These are phyloP conservation scores for Coemansia sp. DNA, from an alignment of 192 early-diverging fungal genomes.

Conservation along the genomic window DNA sequence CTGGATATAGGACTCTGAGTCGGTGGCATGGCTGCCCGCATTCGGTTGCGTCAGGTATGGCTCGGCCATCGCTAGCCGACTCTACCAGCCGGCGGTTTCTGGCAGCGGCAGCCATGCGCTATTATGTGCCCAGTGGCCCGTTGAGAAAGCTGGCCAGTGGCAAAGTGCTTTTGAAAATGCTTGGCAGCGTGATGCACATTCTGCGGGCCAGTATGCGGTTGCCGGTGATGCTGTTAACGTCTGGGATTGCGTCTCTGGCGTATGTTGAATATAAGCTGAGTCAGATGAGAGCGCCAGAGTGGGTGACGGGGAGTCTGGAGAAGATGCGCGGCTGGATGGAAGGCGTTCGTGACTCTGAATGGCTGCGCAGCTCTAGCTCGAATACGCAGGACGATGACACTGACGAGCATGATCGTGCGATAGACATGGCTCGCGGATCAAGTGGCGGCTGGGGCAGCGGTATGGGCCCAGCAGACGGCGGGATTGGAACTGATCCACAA, in stretches of 20 bases:
- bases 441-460: constrained; percentile 22
- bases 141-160: constrained; percentile 22
- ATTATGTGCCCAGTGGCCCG: constrained; percentile 45
- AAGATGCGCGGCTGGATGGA: constrained; percentile 50
- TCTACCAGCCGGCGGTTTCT: constrained; percentile 35
- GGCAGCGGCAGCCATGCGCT: constrained; percentile 40
- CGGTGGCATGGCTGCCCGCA: neutral
- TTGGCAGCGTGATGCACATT: constrained; percentile 26
- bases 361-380: constrained; percentile 27
- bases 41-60: constrained; percentile 1
- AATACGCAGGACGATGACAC: neutral
- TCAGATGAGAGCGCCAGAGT: constrained; percentile 46
- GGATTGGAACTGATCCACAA: constrained; percentile 8
- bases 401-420: neutral
- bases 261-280: constrained; percentile 54
- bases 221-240: constrained; percentile 46
- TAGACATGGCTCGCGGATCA: constrained; percentile 32
- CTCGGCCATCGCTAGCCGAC: constrained; percentile 11
- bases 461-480: constrained; percentile 6
- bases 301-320: constrained; percentile 41
- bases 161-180: constrained; percentile 24
- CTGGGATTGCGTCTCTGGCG: constrained; percentile 44
- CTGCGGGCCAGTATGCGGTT: constrained; percentile 27
- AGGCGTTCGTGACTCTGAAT: constrained; percentile 27
- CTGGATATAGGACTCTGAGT: constrained; percentile 7